Evolutionary conservation across 352 stramenopile species (phyloP), one percentile per base, ranked within the genome.

Genomic region (Albugo laibachii): DNA sequence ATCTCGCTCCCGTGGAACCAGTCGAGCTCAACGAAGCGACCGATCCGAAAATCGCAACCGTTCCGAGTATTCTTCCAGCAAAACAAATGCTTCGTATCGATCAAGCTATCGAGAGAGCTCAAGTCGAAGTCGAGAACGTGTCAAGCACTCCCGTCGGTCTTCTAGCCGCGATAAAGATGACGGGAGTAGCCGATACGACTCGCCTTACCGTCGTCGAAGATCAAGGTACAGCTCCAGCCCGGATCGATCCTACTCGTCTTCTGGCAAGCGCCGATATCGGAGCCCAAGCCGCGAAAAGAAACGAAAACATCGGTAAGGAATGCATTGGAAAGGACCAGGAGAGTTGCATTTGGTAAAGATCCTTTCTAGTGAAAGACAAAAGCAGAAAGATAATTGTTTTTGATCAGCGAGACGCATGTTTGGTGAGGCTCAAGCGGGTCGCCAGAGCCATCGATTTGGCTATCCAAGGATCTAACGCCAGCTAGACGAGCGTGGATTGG

Each of bases 221-320:
- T 63, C 64, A 0, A 58, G 56, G 40, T 59, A 69, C 15, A 69
- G 65, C 39, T 61, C 57, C 21, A 69, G 62, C 27, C 47, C 48
- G 18, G 45, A 54, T 19, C 38, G 61, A 13, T 54, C 61, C 43
- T 53, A 24, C 12, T 62, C 56, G 36, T 57, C 52, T 61, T 45
- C 51, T 56, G 44, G 24, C 24, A 31, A 31, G 24, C 75, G 63
- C 37, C 56, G 45, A 14, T 60, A 54, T 38, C 42, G 49, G 5
- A 59, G 49, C 42, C 56, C 53, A 20, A 54, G 49, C 18, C 61
- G 61, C 11, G 58, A 44, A 6, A 55, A 50, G 35, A 79, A 65
- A 53, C 62, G 55, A 0, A 74, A 57, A 10, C 3, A 3, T 31
- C 24, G 24, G 24, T 31, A 31, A 31, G 24, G 24, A 31, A 31